Evolutionary conservation across 805 yeast genomes (phyloP), one percentile per base, ranked within the genome.

Genomic region (Metschnikowia proteae): DNA sequence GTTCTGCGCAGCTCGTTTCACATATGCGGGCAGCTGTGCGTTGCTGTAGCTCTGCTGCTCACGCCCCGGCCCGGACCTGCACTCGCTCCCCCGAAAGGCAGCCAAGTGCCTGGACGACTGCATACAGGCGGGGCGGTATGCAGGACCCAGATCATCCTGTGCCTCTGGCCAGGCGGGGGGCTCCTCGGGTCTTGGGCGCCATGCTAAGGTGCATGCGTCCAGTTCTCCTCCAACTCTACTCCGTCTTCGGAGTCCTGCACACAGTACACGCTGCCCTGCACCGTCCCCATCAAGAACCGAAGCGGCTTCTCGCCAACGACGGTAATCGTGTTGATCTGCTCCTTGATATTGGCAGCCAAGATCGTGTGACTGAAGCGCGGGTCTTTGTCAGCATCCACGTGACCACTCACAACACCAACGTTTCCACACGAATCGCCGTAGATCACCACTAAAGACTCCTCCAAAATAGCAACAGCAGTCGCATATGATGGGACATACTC

Each of bases 381-480:
- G 10, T 6, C 7, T 11, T 26, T 10, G 10, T 25, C 27, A 17
- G 17, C 17, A 17, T 17, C 17, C 17, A 17, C 17, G 17, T 17
- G 17, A 17, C 35, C 8, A 26, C n/a, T 9, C 27, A 39, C 34
- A n/a, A 32, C 25, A n/a, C 43, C 36, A 29, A 40, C 30, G 43
- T 68, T 68, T 1, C 75, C 75, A 17, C 55, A 49, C 0, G 67
- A 57, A 45, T 69, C 74, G 4, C 66, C 68, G 17, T 50, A 45
- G 0, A 66, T 31, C 6, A 57, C 27, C 7, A 37, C 42, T 11
- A 36, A 45, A 5, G 23, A 25, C n/a, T 13, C 26, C 6, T 41
- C 30, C 9, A 51, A 43, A 6, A 41, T 38, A 6, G 52, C 59
- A 5, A 59, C 44, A 0, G 54, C 52, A 1, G 65, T 52, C n/a